Conservation (phyloP, 768 basidiomycete genomes). For the Tulasnella sp. region DNA sequence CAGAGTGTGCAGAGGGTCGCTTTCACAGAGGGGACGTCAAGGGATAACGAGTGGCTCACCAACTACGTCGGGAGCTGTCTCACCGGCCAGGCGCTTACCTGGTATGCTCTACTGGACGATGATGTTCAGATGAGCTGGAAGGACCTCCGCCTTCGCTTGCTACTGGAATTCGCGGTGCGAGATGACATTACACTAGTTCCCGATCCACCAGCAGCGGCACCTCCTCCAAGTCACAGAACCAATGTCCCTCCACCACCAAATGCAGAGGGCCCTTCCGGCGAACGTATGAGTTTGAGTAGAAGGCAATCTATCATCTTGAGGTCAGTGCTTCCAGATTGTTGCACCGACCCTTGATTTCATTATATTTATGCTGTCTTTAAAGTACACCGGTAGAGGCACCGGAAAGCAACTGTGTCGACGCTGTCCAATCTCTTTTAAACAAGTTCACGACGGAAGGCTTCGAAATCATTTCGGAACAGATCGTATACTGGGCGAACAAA, state of each 20-base stretch:
- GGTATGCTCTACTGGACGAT: not conserved
- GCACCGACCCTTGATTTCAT: too few relatives aligned
- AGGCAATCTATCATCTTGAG: too few relatives aligned
- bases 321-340: too few relatives aligned
- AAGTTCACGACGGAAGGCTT: conserved; percentile 93
- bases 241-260: too few relatives aligned
- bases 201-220: not conserved
- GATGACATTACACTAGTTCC: not conserved
- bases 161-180: not conserved
- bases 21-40: not conserved
- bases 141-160: not conserved
- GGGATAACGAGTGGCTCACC: not conserved
- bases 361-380: too few relatives aligned
- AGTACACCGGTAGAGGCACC: too few relatives aligned
- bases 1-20: not conserved
- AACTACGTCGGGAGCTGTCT: not conserved
- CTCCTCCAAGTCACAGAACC: too few relatives aligned
- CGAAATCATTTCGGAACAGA: conserved; percentile 90
- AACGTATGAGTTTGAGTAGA: too few relatives aligned
- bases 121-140: not conserved
- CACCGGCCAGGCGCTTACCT: not conserved
- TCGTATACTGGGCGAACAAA: conserved; percentile 91
- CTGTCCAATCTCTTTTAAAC: too few relatives aligned
- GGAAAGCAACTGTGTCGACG: too few relatives aligned
- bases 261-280: too few relatives aligned